Percentiles rank a stretch among this genome's conserved stretches.
Conservation (phyloP, 139 green algal species). For the Coelastrella sp. region DNA sequence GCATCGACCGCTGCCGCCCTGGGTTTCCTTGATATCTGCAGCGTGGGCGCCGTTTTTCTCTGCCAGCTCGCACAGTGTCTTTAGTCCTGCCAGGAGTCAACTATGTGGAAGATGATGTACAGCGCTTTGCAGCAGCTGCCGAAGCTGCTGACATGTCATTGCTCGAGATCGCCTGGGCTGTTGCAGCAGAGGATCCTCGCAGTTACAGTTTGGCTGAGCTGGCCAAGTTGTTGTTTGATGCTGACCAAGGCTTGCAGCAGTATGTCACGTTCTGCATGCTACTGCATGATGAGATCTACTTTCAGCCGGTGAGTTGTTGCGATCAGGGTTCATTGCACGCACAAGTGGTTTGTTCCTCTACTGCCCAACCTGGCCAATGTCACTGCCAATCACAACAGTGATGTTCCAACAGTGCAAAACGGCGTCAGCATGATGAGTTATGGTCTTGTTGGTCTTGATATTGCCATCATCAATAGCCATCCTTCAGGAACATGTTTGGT, state of each 20-base stretch:
- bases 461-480: too few relatives aligned
- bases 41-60: slow-evolving; percentile 50
- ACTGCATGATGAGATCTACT: slow-evolving; percentile 70
- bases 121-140: slow-evolving; percentile 38
- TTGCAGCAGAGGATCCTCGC: slow-evolving; percentile 46
- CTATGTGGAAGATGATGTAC: slow-evolving; percentile 56
- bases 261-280: slow-evolving; percentile 74
- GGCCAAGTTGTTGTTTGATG: slow-evolving; percentile 59
- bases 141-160: slow-evolving; percentile 53
- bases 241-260: slow-evolving; percentile 14
- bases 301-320: slow-evolving; percentile 65
- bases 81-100: slow-evolving; percentile 56
- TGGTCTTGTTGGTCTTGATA: too few relatives aligned
- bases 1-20: too few relatives aligned
- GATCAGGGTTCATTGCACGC: background rate
- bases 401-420: too few relatives aligned
- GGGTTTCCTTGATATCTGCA: too few relatives aligned
- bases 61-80: slow-evolving; percentile 57
- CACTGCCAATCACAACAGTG: too few relatives aligned
- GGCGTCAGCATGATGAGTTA: too few relatives aligned
- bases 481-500: background rate
- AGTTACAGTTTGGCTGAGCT: slow-evolving; percentile 55
- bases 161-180: slow-evolving; percentile 62
- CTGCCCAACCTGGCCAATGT: background rate
- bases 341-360: background rate